Base-by-base conservation (phyloP, 495 filamentous ascomycete genomes). In the Cetradonia linearis region DNA sequence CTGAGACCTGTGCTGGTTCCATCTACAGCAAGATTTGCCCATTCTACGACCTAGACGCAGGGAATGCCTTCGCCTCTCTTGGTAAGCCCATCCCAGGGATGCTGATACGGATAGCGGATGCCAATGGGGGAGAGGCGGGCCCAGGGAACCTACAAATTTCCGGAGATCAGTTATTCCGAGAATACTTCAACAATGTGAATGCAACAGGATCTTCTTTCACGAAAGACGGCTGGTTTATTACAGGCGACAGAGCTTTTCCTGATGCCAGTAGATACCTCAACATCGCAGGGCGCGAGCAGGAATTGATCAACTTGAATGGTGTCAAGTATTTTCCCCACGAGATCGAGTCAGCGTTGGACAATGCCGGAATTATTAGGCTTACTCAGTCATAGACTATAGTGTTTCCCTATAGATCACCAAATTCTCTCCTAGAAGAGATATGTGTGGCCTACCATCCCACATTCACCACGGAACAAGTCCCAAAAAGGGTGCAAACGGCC, bases 191-290 rank as follows among this genome's bases (percentile, higher is more conserved):
- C 66, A 84, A 87, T 58, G 74, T 78, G 0, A 75, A 80, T 48
- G 78, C 78, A 2, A 90, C 86, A 2, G 74, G 71, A 8, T 77
- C 84, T 27, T 77, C 86, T 1, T 80, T 91, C 40, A 86, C 83
- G 0, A 46, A 62, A 0, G 88, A 92, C 62, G 87, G 87, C 2
- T 95, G 83, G 72, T 92, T 92, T 74, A 88, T 83, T 65, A 93
- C 88, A 3, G 89, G 89, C 0, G 89, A 95, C 67, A 75, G 86
- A 46, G 85, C 78, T 23, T 76, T 74, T 38, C 73, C 81, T 27
- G 84, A 87, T 65, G 66, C 71, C 20, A 66, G 78, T 23, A 81
- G 83, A 9, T 76, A 82, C 61, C 74, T 83, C 56, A 75, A 72
- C 64, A 74, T 83, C 46, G 71, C 69, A 6, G 81, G 81, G 23